These are phyloP conservation scores for Acer campestre DNA, from an alignment of 345 rosid genomes.

Conservation along the genomic window DNA sequence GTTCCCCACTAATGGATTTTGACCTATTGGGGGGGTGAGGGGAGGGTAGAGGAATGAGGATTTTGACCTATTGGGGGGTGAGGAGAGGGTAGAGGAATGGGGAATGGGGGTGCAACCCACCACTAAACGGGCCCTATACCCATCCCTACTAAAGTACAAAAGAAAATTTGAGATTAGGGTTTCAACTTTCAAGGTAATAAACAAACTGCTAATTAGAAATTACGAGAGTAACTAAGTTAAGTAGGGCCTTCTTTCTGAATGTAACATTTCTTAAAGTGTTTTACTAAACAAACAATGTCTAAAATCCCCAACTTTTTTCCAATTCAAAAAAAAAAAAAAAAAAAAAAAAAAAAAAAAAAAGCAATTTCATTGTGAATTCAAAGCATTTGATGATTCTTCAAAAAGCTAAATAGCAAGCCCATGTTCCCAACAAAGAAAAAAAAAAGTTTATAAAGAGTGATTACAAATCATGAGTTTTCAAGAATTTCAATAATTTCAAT, in stretches of 20 bases:
- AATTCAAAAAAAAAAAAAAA: not conserved
- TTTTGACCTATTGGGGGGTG: too few relatives aligned
- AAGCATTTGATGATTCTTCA: conserved; percentile 26
- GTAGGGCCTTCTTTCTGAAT: conserved; percentile 27
- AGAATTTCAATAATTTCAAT: conserved; percentile 37
- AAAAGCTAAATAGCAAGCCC: conserved; percentile 33
- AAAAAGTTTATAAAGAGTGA: conserved; percentile 9
- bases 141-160: not conserved
- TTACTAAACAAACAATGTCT: conserved; percentile 11
- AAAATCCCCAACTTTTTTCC: conserved; percentile 27
- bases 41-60: too few relatives aligned
- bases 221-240: conserved; percentile 14
- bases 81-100: too few relatives aligned
- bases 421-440: conserved; percentile 30
- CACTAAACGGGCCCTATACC: too few relatives aligned
- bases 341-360: not conserved
- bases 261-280: conserved; percentile 6
- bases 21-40: too few relatives aligned
- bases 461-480: conserved; percentile 26
- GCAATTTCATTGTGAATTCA: conserved; percentile 21
- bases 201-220: conserved; percentile 17
- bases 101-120: too few relatives aligned
- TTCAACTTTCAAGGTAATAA: conserved; percentile 3
- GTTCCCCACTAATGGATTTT: too few relatives aligned
- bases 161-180: conserved; percentile 14